Percentiles rank a stretch among this genome's conserved stretches.
Conservation (phyloP, 2,329 filamentous ascomycete genomes). For the Fusarium torulosum region DNA sequence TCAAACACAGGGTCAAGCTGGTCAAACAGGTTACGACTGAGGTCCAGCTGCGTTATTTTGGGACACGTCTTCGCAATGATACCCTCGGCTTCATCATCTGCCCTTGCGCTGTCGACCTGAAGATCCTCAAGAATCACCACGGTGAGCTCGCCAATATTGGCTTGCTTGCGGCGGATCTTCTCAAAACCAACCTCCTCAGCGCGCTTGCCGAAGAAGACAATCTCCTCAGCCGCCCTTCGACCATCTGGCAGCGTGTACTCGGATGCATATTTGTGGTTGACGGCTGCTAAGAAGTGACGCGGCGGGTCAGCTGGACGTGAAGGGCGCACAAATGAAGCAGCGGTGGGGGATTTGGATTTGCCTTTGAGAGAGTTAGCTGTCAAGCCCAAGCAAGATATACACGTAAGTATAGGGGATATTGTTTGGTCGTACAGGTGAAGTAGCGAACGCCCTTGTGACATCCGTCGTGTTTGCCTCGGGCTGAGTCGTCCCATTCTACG, state of each 20-base stretch:
- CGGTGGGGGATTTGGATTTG: constrained; percentile 73
- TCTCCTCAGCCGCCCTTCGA: constrained; percentile 59
- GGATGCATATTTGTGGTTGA: constrained; percentile 86
- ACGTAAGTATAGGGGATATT: neutral
- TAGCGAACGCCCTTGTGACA: constrained; percentile 83
- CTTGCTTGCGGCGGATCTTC: constrained; percentile 85
- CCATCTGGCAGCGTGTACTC: constrained; percentile 57
- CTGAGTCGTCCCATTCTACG: constrained; percentile 94
- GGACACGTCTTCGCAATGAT: constrained; percentile 68
- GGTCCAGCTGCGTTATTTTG: constrained; percentile 81
- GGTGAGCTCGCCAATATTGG: constrained; percentile 80
- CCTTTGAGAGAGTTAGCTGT: constrained; percentile 53
- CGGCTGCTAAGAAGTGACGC: constrained; percentile 81
- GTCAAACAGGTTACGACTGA: constrained; percentile 86
- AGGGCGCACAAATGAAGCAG: constrained; percentile 89
- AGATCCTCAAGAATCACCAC: constrained; percentile 86
- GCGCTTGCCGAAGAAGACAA: constrained; percentile 81
- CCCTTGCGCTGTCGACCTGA: constrained; percentile 63
- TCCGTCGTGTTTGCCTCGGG: constrained; percentile 90
- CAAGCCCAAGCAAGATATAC: neutral
- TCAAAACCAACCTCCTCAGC: constrained; percentile 96
- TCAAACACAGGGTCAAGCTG: constrained; percentile 73
- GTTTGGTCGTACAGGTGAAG: constrained; percentile 76
- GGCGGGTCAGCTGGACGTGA: constrained; percentile 75
- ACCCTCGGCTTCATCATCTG: constrained; percentile 48